Evolutionary conservation across 164 flowering plant species (phyloP).

Genomic region (Berberis vulgaris): DNA sequence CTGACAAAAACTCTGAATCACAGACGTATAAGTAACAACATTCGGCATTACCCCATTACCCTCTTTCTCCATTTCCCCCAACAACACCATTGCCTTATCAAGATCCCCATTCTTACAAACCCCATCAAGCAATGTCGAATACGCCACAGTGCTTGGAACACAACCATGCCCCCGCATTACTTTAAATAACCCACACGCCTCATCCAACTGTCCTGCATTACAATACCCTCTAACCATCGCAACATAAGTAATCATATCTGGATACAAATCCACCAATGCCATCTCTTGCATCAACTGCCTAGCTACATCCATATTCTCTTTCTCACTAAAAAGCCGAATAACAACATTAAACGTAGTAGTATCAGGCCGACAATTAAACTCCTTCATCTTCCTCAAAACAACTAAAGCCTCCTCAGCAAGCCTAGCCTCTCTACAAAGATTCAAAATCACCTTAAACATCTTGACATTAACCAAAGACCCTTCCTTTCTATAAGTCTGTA

Average conservation of each 20-base stretch:
- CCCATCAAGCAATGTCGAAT: conserved; percentile 63
- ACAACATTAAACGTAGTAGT: neutral
- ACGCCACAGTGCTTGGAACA: conserved; percentile 45
- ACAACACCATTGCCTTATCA: conserved; percentile 55
- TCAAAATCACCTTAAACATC: neutral
- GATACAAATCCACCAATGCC: conserved; percentile 47
- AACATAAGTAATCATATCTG: conserved; percentile 53
- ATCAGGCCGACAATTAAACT: neutral
- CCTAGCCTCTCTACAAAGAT: neutral
- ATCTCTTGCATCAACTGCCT: conserved; percentile 50
- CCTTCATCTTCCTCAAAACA: neutral
- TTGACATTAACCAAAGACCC: conserved; percentile 26
- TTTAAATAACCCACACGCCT: conserved; percentile 45
- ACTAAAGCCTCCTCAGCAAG: neutral
- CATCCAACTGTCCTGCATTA: conserved; percentile 27
- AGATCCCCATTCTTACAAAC: conserved; percentile 44
- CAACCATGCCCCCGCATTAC: conserved; percentile 57
- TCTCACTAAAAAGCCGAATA: neutral
- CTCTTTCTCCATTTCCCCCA: conserved; percentile 63
- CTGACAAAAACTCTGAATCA: conserved; percentile 61
- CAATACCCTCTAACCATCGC: conserved; percentile 32
- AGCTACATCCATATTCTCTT: neutral
- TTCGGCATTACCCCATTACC: conserved; percentile 43
- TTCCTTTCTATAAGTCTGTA: conserved; percentile 46
- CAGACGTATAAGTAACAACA: conserved; percentile 61